Evolutionary conservation across 177 flowering plant genomes (phyloP).

Genomic region (Tripterygium wilfordii): DNA sequence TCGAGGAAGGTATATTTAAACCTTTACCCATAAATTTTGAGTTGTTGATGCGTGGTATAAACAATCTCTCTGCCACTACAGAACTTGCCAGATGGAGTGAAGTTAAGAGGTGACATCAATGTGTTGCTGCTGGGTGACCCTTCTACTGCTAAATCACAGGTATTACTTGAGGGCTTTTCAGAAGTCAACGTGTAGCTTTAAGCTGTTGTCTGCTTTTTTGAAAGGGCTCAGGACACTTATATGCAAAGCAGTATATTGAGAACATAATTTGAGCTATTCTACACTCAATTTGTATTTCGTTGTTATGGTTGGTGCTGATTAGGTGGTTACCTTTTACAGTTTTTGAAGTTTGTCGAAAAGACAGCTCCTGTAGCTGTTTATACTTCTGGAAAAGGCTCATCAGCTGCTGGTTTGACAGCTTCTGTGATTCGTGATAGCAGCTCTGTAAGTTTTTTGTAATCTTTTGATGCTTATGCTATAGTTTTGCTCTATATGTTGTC

Average conservation of each 20-base stretch:
- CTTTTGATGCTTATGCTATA: neutral
- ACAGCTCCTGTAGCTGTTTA: conserved; percentile 97
- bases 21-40: conserved; percentile 5
- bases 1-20: conserved; percentile 87
- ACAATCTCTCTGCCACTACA: conserved; percentile 22
- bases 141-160: conserved; percentile 99
- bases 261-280: conserved; percentile 1
- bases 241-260: too few species aligned
- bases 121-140: conserved; percentile 96
- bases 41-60: conserved; percentile 2
- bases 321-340: conserved; percentile 36
- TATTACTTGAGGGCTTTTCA: neutral
- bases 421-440: conserved; percentile 91
- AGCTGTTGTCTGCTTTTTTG: too few species aligned
- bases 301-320: conserved; percentile 10
- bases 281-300: neutral
- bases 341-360: conserved; percentile 99
- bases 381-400: conserved; percentile 99
- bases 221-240: too few species aligned
- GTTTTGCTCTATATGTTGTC: neutral
- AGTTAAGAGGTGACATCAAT: conserved; percentile 94
- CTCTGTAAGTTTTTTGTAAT: conserved; percentile 53
- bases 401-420: conserved; percentile 99
- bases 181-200: neutral
- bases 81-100: conserved; percentile 95